Evolutionary conservation across 441 rosid genomes (phyloP), one percentile per base, ranked within the genome.

Genomic region (Pelargonium australe): DNA sequence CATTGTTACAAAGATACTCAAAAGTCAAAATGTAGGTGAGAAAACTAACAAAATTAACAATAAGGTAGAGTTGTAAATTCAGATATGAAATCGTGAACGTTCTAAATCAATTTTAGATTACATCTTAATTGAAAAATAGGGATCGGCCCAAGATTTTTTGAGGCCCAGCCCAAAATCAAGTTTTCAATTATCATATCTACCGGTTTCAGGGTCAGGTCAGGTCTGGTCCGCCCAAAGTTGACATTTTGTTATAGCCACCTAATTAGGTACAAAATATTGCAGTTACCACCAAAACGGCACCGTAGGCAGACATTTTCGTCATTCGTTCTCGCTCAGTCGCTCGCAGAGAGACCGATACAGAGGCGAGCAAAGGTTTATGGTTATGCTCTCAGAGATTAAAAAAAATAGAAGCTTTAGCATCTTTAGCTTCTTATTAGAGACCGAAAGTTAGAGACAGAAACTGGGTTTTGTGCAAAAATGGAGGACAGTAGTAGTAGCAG

Each of bases 391-490:
- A 19, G 19, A 3, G 2, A 31, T 3, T 3, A 1, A 31, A 31
- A 31, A 31, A 31, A 28, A 13, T 63, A 67, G 65, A 57, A 57
- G 28, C 62, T 28, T 31, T 7, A 43, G 47, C 1, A 43, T 7
- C 12, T 43, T 43, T 43, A 57, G 19, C 63, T 19, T 19, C 12
- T 16, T 57, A 7, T 19, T 0, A 41, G 34, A 34, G 61, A 66
- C 37, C 40, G 68, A 2, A 55, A 45, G 20, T 3, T 28, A 66
- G 28, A 60, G 37, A 67, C 47, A 57, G 65, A 58, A 65, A 10
- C n/a, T 7, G 58, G 58, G 66, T 61, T 67, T 69, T 80, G 66
- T 67, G 55, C 67, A 68, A 73, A 69, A 76, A 80, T 84, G 85
- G 87, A 82, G 77, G 62, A 72, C 7, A 37, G 49, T 34, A 23